phyloP scores from a whole-genome alignment of 1,139 yeast species.

The Saccharomycopsis crataegensis region DNA sequence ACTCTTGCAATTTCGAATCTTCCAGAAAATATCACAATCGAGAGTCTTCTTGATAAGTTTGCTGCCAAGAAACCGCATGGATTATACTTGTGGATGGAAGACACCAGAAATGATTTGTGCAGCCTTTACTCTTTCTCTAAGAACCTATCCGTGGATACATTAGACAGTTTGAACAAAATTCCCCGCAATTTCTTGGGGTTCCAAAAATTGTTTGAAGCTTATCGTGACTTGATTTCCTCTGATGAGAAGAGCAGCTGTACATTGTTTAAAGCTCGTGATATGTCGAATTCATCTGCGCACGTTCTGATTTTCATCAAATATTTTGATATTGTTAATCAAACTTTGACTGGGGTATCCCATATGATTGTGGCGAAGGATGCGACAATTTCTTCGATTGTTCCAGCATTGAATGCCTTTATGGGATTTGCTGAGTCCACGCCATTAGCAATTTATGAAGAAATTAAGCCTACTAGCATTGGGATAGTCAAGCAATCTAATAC shows the following conservation, averaged over 20 bases:
- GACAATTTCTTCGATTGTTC: conserved; percentile 37
- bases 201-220: background rate
- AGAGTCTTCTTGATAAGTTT: conserved; percentile 37
- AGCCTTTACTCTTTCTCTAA: conserved; percentile 19
- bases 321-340: conserved; percentile 53
- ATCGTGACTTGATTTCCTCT: conserved; percentile 22
- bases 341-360: conserved; percentile 57
- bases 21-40: conserved; percentile 24
- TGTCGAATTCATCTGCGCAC: conserved; percentile 29
- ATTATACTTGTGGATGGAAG: conserved; percentile 27
- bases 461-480: conserved; percentile 57
- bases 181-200: conserved; percentile 15
- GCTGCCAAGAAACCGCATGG: conserved; percentile 12
- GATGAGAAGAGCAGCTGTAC: conserved; percentile 21
- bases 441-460: conserved; percentile 59
- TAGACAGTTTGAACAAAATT: background rate
- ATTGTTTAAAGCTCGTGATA: conserved; percentile 6
- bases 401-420: conserved; percentile 38
- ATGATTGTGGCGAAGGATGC: conserved; percentile 47
- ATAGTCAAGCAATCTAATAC: conserved; percentile 33
- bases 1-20: background rate
- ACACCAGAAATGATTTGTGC: conserved; percentile 24
- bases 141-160: background rate
- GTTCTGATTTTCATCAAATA: conserved; percentile 58
- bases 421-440: conserved; percentile 36